Percentiles rank a stretch among this genome's conserved stretches.
Conservation (phyloP, 345 rosid genomes). For the Psidium friedrichsthalianum region DNA sequence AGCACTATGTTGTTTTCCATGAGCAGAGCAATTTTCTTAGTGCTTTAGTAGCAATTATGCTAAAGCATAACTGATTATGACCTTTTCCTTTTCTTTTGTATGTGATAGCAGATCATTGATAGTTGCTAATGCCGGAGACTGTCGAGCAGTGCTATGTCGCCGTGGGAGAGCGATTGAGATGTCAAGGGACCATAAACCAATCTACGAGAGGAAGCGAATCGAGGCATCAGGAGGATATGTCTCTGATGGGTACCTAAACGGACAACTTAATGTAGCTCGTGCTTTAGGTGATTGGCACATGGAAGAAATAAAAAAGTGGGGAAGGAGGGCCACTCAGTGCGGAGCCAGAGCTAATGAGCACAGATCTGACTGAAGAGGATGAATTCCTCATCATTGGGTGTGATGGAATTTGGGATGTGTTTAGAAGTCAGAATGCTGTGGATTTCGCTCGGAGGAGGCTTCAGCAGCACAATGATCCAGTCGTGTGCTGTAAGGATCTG, state of each 20-base stretch:
- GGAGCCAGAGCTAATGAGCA: constrained; percentile 68
- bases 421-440: constrained; percentile 75
- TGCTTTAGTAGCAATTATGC: not conserved
- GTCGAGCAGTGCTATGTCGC: constrained; percentile 74
- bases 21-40: not conserved
- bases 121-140: constrained; percentile 93
- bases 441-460: constrained; percentile 83
- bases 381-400: constrained; percentile 83
- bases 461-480: constrained; percentile 78
- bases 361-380: constrained; percentile 46
- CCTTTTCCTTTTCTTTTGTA: not conserved
- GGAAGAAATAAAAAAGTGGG: constrained; percentile 71
- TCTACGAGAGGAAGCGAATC: constrained; percentile 49
- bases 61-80: not conserved
- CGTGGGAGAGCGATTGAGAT: constrained; percentile 74
- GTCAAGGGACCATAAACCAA: constrained; percentile 90
- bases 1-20: constrained; percentile 26
- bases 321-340: constrained; percentile 74
- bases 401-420: constrained; percentile 94
- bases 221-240: constrained; percentile 69
- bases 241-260: constrained; percentile 66
- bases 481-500: constrained; percentile 57
- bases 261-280: constrained; percentile 74
- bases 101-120: constrained; percentile 39
- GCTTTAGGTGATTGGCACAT: constrained; percentile 92